These are phyloP conservation scores for Cryomyces minteri DNA, from an alignment of 495 filamentous ascomycete genomes.

Conservation along the genomic window DNA sequence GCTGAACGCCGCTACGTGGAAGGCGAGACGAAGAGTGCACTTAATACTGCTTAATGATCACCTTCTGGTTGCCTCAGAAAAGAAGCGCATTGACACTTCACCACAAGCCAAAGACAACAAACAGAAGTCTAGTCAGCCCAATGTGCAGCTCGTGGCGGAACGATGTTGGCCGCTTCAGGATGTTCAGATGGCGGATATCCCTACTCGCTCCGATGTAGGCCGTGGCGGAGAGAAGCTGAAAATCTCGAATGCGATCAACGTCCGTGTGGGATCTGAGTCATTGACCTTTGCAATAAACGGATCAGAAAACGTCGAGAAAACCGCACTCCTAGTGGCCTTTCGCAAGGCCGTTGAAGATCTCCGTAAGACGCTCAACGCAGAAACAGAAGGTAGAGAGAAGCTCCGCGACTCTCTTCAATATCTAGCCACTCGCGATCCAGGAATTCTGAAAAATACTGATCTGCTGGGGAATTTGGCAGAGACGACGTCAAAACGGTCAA, in stretches of 20 bases:
- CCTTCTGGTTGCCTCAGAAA: conserved; percentile 78
- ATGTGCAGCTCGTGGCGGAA: conserved; percentile 74
- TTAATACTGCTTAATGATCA: conserved; percentile 92
- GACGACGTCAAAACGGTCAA: conserved; percentile 40
- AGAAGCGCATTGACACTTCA: conserved; percentile 58
- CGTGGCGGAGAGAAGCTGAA: conserved; percentile 29
- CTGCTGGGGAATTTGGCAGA: conserved; percentile 49
- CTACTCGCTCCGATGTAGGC: conserved; percentile 8
- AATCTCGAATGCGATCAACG: conserved; percentile 73
- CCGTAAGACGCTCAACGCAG: conserved; percentile 59
- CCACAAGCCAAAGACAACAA: conserved; percentile 9
- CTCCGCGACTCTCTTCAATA: conserved; percentile 67
- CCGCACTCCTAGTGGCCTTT: conserved; percentile 64
- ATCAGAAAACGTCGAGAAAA: conserved; percentile 45
- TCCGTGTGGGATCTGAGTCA: conserved; percentile 75
- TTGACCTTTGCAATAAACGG: conserved; percentile 79
- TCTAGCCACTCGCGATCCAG: conserved; percentile 51
- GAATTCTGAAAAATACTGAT: conserved; percentile 53
- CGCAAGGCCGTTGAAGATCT: conserved; percentile 84
- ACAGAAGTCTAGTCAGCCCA: conserved; percentile 8
- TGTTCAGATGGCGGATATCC: conserved; percentile 81
- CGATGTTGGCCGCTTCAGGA: conserved; percentile 89
- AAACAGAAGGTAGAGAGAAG: conserved; percentile 63
- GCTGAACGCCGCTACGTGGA: conserved; percentile 93
- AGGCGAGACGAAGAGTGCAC: conserved; percentile 65